phyloP scores from a whole-genome alignment of 305 asterid genomes.

The Salvia sclarea region DNA sequence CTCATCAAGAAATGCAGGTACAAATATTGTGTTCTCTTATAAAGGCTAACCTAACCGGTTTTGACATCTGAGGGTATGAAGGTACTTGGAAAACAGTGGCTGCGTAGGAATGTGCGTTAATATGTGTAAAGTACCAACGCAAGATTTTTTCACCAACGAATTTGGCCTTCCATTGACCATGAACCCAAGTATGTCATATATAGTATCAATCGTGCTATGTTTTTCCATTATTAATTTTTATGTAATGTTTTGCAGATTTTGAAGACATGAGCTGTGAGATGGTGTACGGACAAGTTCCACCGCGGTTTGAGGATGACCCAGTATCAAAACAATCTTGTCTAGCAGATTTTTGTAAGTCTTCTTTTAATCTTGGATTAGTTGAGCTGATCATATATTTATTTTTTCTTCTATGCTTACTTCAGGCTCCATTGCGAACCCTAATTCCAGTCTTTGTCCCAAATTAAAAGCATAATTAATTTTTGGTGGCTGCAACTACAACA shows the following conservation, averaged over 20 bases:
- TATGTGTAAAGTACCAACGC: slow-evolving; percentile 96
- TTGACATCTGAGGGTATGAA: slow-evolving; percentile 10
- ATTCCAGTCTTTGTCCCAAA: slow-evolving; percentile 57
- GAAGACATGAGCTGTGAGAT: slow-evolving; percentile 98
- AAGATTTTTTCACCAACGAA: slow-evolving; percentile 92
- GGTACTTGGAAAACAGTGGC: slow-evolving; percentile 94
- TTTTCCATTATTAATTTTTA: too few relatives aligned
- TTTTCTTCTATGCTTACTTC: slow-evolving; percentile 7
- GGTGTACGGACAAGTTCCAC: slow-evolving; percentile 88
- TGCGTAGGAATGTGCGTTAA: slow-evolving; percentile 93
- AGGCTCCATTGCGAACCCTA: slow-evolving; percentile 77
- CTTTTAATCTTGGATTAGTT: not conserved
- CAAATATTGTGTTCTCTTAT: not conserved
- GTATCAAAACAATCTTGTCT: slow-evolving; percentile 80
- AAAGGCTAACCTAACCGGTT: too few relatives aligned
- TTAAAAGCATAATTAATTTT: slow-evolving; percentile 51
- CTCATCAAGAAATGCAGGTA: slow-evolving; percentile 91
- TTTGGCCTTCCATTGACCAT: slow-evolving; percentile 94
- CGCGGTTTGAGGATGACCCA: slow-evolving; percentile 75
- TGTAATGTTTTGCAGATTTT: slow-evolving; percentile 74
- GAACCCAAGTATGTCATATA: slow-evolving; percentile 78
- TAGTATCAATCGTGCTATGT: too few relatives aligned
- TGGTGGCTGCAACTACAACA: not conserved
- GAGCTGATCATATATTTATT: not conserved
- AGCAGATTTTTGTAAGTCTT: slow-evolving; percentile 44